phyloP scores from a whole-genome alignment of 441 rosid species.

The Viola pubescens region DNA sequence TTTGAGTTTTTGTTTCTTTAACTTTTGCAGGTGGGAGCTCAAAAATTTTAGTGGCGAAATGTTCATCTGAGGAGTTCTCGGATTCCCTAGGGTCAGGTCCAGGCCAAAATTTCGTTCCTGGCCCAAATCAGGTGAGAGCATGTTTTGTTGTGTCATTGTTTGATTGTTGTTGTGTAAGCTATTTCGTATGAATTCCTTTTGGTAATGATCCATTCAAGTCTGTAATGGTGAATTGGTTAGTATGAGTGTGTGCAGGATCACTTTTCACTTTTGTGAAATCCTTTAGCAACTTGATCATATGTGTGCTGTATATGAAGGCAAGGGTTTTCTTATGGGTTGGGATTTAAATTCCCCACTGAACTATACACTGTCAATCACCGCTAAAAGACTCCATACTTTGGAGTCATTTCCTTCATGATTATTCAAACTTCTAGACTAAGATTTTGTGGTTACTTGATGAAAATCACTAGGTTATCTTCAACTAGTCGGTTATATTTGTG shows the following conservation, averaged over 20 bases:
- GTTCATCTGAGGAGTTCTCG: slow-evolving; percentile 26
- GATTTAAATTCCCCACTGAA: too few relatives aligned
- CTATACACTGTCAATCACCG: too few relatives aligned
- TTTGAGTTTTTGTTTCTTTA: background rate
- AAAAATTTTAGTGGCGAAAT: slow-evolving; percentile 24
- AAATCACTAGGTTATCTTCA: too few relatives aligned
- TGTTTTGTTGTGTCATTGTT: background rate
- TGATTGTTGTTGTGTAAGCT: background rate
- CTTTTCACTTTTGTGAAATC: background rate
- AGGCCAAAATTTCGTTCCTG: slow-evolving; percentile 11
- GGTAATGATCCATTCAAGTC: too few relatives aligned
- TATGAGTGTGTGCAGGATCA: background rate
- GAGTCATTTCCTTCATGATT: too few relatives aligned
- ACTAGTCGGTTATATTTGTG: too few relatives aligned
- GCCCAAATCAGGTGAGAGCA: slow-evolving; percentile 28
- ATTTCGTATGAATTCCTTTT: background rate
- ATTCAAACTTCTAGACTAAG: too few relatives aligned
- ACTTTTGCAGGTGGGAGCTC: slow-evolving; percentile 21
- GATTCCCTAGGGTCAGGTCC: slow-evolving; percentile 28
- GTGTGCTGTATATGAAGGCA: too few relatives aligned
- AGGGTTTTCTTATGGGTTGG: too few relatives aligned
- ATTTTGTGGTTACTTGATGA: too few relatives aligned
- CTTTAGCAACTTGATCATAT: background rate
- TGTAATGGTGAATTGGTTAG: background rate
- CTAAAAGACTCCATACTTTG: too few relatives aligned